Base-by-base conservation (phyloP, 129 eudicot genomes). In the Escallonia rubra region DNA sequence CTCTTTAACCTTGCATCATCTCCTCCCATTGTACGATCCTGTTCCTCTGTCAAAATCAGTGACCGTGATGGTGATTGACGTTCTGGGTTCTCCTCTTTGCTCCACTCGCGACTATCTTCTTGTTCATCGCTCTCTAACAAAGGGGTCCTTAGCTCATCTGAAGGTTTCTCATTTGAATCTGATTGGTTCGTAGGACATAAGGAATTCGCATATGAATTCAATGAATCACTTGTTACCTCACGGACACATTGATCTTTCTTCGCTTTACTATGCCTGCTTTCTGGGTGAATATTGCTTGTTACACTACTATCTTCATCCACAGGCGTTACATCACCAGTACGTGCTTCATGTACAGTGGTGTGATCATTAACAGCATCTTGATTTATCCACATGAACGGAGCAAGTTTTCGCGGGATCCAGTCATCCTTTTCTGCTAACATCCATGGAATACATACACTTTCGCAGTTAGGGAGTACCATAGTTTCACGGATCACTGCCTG, bases 361-460 rank as follows among this genome's bases (percentile, higher is more conserved):
- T 76, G 54, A 41, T 61, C 72, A 68, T 58, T 53, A 52, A 52
- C 57, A 7, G 69, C 8, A 62, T 86, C 95, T 23, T 78, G 90
- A 71, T 75, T 85, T 7, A 79, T 72, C 95, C 95, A 93, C 13
- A 84, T 69, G 66, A 80, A 87, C 3, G 96, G 99, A 63, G 95
- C 99, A 4, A 63, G 73, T 64, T 72, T 67, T 63, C 83, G 81
- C 6, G 96, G 96, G 69, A 89, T 63, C 99, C 96, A 93, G 50
- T 93, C 96, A 52, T 93, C 90, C 74, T 89, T 84, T 68, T 93
- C 99, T 3, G 96, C 95, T 71, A 79, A 72, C 99, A 93, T 93
- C 69, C 81, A 89, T 12, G 90, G 92, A 76, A 93, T 78, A 43
- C 67, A 57, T 54, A 80, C 55, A 43, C 87, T 80, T 75, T 89